Conservation (phyloP, 2,329 filamentous ascomycete genomes). For the Fusarium sp. region DNA sequence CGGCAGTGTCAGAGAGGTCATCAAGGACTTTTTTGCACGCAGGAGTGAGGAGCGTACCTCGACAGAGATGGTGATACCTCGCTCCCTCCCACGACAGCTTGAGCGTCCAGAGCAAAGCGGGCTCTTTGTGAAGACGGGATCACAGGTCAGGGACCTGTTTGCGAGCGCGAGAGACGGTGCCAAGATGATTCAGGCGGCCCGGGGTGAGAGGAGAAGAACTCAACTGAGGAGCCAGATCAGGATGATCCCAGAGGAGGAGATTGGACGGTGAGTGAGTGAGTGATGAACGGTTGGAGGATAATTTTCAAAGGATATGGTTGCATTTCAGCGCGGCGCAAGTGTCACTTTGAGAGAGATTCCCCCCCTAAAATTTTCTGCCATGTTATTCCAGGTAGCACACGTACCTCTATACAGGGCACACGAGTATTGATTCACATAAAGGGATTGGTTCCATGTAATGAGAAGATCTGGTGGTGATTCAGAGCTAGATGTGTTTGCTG, state of each 20-base stretch:
- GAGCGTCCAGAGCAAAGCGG: constrained; percentile 19
- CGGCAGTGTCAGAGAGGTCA: constrained; percentile 29
- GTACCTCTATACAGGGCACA: neutral
- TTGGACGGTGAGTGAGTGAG: constrained; percentile 20
- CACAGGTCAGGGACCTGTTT: constrained; percentile 43
- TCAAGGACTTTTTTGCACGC: constrained; percentile 41
- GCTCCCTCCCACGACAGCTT: constrained; percentile 17
- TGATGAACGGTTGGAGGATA: neutral
- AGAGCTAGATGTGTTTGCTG: neutral
- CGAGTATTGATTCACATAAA: neutral
- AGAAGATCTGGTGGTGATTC: neutral
- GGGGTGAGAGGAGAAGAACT: constrained; percentile 51
- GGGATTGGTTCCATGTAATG: neutral
- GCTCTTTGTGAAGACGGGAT: constrained; percentile 37
- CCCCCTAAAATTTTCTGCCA: constrained; percentile 4
- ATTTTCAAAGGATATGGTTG: constrained; percentile 18
- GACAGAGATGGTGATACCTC: constrained; percentile 20
- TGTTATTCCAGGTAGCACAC: neutral
- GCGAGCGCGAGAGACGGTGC: constrained; percentile 41
- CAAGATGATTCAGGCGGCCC: constrained; percentile 34
- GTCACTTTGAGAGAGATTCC: constrained; percentile 28
- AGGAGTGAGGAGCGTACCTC: constrained; percentile 40
- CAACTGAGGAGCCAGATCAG: constrained; percentile 54
- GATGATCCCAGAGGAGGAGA: constrained; percentile 47
- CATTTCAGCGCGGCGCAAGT: constrained; percentile 36